A percentile compares a stretch with the other conserved stretches of the same genome.
Conservation (phyloP, 441 rosid species). For the Syzygium malaccense region DNA sequence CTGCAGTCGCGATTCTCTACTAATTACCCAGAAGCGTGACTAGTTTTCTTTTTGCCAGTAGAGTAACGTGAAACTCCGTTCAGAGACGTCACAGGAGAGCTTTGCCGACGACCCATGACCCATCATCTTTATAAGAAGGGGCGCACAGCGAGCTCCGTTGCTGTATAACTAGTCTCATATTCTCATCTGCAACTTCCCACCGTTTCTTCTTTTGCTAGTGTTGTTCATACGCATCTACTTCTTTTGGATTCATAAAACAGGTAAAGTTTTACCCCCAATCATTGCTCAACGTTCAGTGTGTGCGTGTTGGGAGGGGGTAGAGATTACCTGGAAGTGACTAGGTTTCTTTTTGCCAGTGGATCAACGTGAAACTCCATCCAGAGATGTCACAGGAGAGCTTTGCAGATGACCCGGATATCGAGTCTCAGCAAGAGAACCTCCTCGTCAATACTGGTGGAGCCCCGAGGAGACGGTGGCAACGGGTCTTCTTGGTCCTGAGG, state of each 20-base stretch:
- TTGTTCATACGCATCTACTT: not conserved
- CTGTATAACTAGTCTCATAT: not conserved
- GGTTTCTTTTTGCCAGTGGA: not conserved
- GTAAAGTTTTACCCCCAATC: not conserved
- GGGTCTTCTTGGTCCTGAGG: not conserved
- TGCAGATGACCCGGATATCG: not conserved
- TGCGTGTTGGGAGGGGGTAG: too few relatives aligned
- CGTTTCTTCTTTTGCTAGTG: not conserved
- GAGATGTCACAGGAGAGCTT: not conserved
- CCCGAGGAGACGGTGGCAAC: not conserved
- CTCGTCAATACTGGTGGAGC: not conserved
- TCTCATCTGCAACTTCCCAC: not conserved
- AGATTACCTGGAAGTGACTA: not conserved
- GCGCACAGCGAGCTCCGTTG: not conserved
- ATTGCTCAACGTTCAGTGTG: not conserved
- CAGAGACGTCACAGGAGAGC: not conserved
- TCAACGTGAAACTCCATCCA: not conserved
- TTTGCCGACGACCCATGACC: not conserved
- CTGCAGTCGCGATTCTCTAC: not conserved
- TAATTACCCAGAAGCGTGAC: not conserved
- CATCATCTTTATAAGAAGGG: not conserved
- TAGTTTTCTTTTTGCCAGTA: not conserved
- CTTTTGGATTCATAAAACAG: not conserved
- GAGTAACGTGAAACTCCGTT: not conserved
- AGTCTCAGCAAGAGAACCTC: not conserved